Base-by-base conservation (phyloP, 768 basidiomycete genomes). In the Cantharellus cinnabarinus region DNA sequence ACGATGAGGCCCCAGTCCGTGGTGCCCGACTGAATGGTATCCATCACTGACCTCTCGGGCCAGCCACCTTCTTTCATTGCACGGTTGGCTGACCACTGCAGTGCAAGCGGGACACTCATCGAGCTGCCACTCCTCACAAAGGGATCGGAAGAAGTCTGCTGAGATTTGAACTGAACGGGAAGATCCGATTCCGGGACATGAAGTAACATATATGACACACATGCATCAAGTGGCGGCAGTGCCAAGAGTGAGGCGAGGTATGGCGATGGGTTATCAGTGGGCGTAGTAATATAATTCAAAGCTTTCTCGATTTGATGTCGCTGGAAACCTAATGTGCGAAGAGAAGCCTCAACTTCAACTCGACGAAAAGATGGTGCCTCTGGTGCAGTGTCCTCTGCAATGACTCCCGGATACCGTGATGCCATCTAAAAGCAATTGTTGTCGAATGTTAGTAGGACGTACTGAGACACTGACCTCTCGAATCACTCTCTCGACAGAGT, bases 181-280 rank as follows among this genome's bases (percentile, higher is more conserved):
- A 95, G 76, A 64, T 94, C 90, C 60, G 86, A 83, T 71, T 97
- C 91, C 0, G 90, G 85, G 3, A 86, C 67, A 64, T 87, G 79
- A 29, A 94, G 74, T 51, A 94, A 75, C 2, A 95, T 75, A 70
- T 88, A 89, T 63, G 90, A 85, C 51, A 91, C 82, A 57, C 80
- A 80, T 0, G 89, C 86, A 66, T 89, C 81, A 10, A 89, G 69
- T 3, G 83, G 78, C 3, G 79, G 73, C 2, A 81, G 68, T 3
- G 77, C 72, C 4, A 90, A 72, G 10, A 94, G 74, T 42, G 77
- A 79, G 15, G 78, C 74, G 3, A 79, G 72, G n/a, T 84, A 70
- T 2, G 76, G 67, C 5, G 82, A 83, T 10, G 80, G 72, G 14
- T 70, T 64, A 3, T 37, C 53, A 41, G 57, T 34, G 63, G 65